Conservation (phyloP, 2,329 filamentous ascomycete species). For the Geosmithia flava region DNA sequence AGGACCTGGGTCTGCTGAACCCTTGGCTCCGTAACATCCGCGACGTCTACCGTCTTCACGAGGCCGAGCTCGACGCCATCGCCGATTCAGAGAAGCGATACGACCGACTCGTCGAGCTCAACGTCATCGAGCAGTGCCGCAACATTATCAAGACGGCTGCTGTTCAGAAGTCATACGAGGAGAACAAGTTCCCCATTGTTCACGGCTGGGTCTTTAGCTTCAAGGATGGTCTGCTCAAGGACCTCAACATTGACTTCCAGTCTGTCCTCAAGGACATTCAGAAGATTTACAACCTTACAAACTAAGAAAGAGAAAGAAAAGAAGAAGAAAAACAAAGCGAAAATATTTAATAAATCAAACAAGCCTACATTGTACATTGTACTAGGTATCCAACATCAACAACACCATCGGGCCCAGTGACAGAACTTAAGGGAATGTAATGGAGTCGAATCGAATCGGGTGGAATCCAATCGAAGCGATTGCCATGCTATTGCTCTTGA, state of each 20-base stretch:
- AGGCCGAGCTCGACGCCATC: conserved; percentile 56
- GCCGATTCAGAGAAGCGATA: conserved; percentile 46
- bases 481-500: no score
- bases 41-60: conserved; percentile 61
- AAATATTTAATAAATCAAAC: no score
- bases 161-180: conserved; percentile 58
- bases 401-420: no score
- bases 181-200: conserved; percentile 54
- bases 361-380: no score
- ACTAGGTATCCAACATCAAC: no score
- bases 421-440: no score
- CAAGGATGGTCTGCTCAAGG: conserved; percentile 52
- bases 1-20: conserved; percentile 59
- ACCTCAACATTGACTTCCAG: conserved; percentile 51
- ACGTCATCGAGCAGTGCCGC: conserved; percentile 67
- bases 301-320: conserved; percentile 7
- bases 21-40: conserved; percentile 65
- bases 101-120: conserved; percentile 68
- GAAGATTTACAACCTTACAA: conserved; percentile 50
- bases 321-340: background rate
- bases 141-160: conserved; percentile 69
- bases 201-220: conserved; percentile 67
- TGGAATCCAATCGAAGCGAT: no score
- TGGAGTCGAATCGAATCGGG: no score
- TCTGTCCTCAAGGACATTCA: conserved; percentile 41